Conservation (phyloP, 2,329 filamentous ascomycete genomes). For the Metarhizium guizhouense region DNA sequence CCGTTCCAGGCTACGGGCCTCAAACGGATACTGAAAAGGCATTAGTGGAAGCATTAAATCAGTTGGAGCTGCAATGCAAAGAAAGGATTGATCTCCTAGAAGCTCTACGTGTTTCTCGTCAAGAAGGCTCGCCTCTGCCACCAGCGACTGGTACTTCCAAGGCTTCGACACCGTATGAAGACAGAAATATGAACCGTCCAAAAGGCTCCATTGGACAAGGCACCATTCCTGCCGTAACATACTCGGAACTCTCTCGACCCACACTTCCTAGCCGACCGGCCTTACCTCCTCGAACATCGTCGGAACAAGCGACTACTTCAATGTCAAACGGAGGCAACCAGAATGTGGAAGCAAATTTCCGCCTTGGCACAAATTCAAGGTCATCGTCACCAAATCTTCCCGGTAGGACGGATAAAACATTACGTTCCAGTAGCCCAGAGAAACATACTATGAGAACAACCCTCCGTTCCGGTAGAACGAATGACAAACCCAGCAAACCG, state of each 20-base stretch:
- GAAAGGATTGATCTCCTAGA: slow-evolving; percentile 85
- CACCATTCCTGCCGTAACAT: slow-evolving; percentile 72
- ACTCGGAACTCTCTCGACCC: slow-evolving; percentile 72
- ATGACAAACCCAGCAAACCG: slow-evolving; percentile 32
- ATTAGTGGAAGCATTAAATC: slow-evolving; percentile 68
- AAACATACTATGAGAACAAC: slow-evolving; percentile 56
- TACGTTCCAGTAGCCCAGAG: slow-evolving; percentile 48
- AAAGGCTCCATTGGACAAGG: slow-evolving; percentile 67
- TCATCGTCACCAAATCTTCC: slow-evolving; percentile 24
- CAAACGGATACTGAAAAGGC: slow-evolving; percentile 77
- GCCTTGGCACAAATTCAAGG: slow-evolving; percentile 15
- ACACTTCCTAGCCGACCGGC: slow-evolving; percentile 47
- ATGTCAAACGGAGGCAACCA: slow-evolving; percentile 18
- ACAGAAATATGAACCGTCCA: slow-evolving; percentile 11
- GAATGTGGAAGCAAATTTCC: slow-evolving; percentile 9
- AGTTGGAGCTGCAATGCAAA: slow-evolving; percentile 85
- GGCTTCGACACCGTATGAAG: slow-evolving; percentile 9
- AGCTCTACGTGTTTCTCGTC: slow-evolving; percentile 60
- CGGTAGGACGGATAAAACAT: slow-evolving; percentile 26
- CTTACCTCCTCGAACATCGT: slow-evolving; percentile 43
- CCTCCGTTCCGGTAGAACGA: slow-evolving; percentile 38
- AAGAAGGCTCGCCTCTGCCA: slow-evolving; percentile 21
- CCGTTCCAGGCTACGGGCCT: slow-evolving; percentile 59
- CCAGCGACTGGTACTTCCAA: slow-evolving; percentile 12
- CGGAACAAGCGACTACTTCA: slow-evolving; percentile 32